A percentile compares a stretch with the other conserved stretches of the same genome.
These are phyloP conservation scores for Pseudogymnoascus verrucosus DNA, from an alignment of 2,329 filamentous ascomycete genomes.

Conservation along the genomic window DNA sequence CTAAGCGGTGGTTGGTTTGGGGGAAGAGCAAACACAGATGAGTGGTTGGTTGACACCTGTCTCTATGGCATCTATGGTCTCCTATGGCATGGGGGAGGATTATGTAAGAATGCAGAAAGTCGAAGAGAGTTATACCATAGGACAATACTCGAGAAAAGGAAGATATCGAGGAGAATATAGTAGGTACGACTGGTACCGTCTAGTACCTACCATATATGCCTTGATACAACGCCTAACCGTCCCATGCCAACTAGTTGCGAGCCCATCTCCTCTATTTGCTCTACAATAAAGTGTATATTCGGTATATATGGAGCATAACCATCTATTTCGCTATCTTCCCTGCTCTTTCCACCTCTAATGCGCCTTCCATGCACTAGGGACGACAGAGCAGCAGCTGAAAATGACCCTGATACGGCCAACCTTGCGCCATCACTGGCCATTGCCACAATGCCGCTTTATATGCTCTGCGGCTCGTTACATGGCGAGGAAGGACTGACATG, in stretches of 20 bases:
- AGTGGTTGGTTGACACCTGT: not conserved
- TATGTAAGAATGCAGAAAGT: not conserved
- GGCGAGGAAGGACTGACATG: too few relatives aligned
- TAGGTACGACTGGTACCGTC: not conserved
- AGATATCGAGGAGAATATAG: not conserved
- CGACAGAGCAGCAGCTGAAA: too few relatives aligned
- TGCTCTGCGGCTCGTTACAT: too few relatives aligned
- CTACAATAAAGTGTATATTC: not conserved
- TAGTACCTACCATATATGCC: not conserved
- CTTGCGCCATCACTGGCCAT: too few relatives aligned
- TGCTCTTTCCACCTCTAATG: not conserved
- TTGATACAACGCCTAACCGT: not conserved
- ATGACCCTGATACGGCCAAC: too few relatives aligned
- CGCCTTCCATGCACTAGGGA: too few relatives aligned
- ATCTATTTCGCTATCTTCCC: not conserved
- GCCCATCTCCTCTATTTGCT: not conserved
- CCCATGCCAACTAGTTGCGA: not conserved
- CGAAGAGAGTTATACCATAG: not conserved
- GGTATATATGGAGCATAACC: not conserved
- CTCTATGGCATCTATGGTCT: not conserved
- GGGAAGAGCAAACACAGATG: not conserved
- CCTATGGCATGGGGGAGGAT: not conserved
- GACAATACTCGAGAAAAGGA: not conserved
- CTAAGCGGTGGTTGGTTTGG: not conserved
- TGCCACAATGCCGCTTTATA: too few relatives aligned